These are phyloP conservation scores for Alternaria sp. DNA, from an alignment of 2,329 filamentous ascomycete species.

Conservation along the genomic window DNA sequence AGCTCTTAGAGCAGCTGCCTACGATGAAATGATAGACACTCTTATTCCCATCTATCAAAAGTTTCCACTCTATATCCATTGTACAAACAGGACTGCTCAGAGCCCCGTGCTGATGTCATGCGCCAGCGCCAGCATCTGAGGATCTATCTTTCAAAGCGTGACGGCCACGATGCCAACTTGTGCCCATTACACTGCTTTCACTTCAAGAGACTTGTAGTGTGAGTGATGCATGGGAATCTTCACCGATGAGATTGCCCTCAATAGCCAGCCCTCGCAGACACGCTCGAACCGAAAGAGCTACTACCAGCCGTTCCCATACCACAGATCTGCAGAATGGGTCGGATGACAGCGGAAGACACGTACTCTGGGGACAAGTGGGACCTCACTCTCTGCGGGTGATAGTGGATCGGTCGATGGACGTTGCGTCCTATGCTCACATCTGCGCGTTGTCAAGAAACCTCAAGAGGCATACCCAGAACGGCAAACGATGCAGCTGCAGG, in stretches of 20 bases:
- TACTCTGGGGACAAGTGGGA: not conserved
- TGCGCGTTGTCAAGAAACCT: not conserved
- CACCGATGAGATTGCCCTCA: not conserved
- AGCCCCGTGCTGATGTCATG: not conserved
- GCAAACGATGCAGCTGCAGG: not conserved
- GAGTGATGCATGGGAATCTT: not conserved
- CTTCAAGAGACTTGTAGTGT: not conserved
- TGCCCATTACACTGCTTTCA: not conserved
- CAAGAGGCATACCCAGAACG: not conserved
- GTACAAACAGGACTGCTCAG: not conserved
- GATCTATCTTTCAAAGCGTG: not conserved
- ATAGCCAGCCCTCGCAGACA: not conserved
- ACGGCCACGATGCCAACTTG: not conserved
- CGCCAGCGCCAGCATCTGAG: not conserved
- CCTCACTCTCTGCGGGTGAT: not conserved
- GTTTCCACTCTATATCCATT: not conserved
- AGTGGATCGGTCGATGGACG: not conserved
- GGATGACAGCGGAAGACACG: not conserved
- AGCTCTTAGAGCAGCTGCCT: not conserved
- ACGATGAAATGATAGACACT: slow-evolving; percentile 8
- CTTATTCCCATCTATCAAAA: not conserved
- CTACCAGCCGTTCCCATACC: not conserved
- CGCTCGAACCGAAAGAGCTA: not conserved
- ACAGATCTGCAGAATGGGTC: not conserved
- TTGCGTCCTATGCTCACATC: not conserved